Percentiles rank a stretch among this genome's conserved stretches.
Evolutionary conservation across 2,329 filamentous ascomycete species (phyloP).

Genomic region (Nannizziopsis barbatae): DNA sequence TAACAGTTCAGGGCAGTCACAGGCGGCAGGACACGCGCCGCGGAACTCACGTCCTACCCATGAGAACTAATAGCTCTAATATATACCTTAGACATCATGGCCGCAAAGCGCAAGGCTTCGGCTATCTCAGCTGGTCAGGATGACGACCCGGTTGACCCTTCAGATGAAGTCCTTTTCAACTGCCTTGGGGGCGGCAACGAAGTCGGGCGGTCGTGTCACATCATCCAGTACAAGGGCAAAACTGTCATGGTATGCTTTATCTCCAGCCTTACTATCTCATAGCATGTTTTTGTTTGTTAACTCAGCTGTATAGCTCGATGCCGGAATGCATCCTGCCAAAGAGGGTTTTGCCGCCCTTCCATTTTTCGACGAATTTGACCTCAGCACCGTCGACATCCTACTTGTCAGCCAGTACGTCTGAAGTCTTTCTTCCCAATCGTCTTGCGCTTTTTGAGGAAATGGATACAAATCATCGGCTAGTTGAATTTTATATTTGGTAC

Average conservation of each 20-base stretch:
- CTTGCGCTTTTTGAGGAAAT: not conserved
- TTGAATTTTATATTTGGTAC: not conserved
- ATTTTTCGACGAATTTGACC: constrained; percentile 96
- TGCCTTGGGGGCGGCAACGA: constrained; percentile 93
- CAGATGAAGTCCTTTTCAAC: constrained; percentile 88
- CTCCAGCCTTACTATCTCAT: not conserved
- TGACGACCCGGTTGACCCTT: constrained; percentile 82
- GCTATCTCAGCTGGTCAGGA: constrained; percentile 55
- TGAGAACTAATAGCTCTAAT: no score
- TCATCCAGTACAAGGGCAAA: constrained; percentile 98
- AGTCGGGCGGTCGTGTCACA: constrained; percentile 92
- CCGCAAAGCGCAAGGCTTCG: constrained; percentile 81
- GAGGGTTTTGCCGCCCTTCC: constrained; percentile 86
- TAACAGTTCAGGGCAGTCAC: not conserved
- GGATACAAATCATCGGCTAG: not conserved
- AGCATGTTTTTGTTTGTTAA: constrained; percentile 10
- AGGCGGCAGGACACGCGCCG: not conserved
- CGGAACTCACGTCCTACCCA: no score
- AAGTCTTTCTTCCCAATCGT: constrained; percentile 17
- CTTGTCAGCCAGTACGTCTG: constrained; percentile 94
- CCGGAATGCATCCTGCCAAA: constrained; percentile 91
- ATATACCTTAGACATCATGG: constrained; percentile 49
- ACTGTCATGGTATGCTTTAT: constrained; percentile 74
- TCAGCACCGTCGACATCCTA: constrained; percentile 93
- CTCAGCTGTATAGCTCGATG: constrained; percentile 63